Evolutionary conservation across 352 stramenopile species (phyloP).

Genomic region (Thraustochytrium sp.): DNA sequence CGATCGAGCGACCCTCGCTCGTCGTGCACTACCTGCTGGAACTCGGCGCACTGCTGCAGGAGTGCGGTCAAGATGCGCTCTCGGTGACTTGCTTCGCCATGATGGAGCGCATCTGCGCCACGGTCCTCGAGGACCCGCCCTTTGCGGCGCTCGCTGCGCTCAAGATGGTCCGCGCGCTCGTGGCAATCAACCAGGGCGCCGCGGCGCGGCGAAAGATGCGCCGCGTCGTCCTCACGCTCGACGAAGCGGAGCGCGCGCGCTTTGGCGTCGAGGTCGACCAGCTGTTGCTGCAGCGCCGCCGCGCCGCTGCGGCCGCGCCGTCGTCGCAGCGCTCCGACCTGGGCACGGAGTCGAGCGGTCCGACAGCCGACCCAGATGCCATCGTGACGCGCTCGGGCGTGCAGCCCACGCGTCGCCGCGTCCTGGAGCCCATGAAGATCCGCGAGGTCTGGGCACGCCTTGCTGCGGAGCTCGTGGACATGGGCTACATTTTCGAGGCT

Average conservation of each 20-base stretch:
- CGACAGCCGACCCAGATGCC: not conserved
- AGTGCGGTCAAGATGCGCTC: constrained; percentile 4
- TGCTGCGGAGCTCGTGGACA: not conserved
- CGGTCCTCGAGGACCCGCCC: not conserved
- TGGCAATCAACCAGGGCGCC: not conserved
- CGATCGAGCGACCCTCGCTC: not conserved
- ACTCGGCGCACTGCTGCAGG: constrained; percentile 1
- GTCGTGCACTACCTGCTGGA: constrained; percentile 17
- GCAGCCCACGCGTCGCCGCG: not conserved
- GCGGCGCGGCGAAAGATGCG: not conserved
- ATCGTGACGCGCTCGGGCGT: not conserved
- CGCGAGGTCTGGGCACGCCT: constrained; percentile 23
- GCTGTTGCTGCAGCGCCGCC: not conserved
- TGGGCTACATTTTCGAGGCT: constrained; percentile 27
- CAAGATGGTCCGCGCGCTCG: not conserved
- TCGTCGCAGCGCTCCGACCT: not conserved
- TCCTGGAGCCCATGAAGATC: constrained; percentile 7
- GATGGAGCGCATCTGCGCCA: constrained; percentile 10
- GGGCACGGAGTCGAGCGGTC: not conserved
- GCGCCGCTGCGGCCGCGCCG: not conserved
- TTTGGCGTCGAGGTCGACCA: constrained; percentile 33
- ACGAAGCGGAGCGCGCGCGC: constrained; percentile 3
- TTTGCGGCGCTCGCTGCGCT: not conserved
- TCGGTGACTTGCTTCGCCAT: not conserved
- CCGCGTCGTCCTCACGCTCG: not conserved